A percentile compares a stretch with the other conserved stretches of the same genome.
Conservation (phyloP, 164 flowering plant genomes). For the Berberis vulgaris region DNA sequence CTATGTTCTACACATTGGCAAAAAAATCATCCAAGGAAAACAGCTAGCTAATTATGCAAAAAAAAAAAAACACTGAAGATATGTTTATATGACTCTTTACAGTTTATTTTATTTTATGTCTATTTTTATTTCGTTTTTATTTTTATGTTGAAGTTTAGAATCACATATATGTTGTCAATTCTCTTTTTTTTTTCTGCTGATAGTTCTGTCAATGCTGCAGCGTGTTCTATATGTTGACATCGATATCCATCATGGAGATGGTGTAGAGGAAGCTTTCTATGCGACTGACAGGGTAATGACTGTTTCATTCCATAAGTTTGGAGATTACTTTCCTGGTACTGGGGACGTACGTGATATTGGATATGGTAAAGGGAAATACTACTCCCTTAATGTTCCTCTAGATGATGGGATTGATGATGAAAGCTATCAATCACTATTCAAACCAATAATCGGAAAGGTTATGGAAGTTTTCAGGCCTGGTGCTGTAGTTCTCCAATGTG, state of each 20-base stretch:
- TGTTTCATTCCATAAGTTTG: constrained; percentile 81
- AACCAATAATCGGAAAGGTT: constrained; percentile 67
- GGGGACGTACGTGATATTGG: constrained; percentile 75
- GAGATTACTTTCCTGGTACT: constrained; percentile 79
- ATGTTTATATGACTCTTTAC: no score
- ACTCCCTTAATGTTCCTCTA: constrained; percentile 77
- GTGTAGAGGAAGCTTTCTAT: constrained; percentile 86
- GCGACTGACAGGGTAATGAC: constrained; percentile 87
- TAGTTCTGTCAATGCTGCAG: constrained; percentile 23
- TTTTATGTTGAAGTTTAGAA: no score
- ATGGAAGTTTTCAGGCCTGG: constrained; percentile 86
- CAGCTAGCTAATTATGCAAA: no score
- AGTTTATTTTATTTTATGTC: no score
- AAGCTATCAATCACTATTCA: constrained; percentile 55
- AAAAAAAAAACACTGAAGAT: no score
- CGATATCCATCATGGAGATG: constrained; percentile 88
- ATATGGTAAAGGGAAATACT: constrained; percentile 47
- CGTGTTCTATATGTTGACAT: constrained; percentile 82
- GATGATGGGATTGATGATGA: constrained; percentile 85
- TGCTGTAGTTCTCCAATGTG: constrained; percentile 91
- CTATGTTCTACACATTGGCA: no score
- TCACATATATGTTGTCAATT: no score
- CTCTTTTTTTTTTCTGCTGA: no score
- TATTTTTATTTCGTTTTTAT: no score
- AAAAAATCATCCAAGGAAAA: no score